Evolutionary conservation across 345 rosid species (phyloP).

Genomic region (Sonneratia alba): DNA sequence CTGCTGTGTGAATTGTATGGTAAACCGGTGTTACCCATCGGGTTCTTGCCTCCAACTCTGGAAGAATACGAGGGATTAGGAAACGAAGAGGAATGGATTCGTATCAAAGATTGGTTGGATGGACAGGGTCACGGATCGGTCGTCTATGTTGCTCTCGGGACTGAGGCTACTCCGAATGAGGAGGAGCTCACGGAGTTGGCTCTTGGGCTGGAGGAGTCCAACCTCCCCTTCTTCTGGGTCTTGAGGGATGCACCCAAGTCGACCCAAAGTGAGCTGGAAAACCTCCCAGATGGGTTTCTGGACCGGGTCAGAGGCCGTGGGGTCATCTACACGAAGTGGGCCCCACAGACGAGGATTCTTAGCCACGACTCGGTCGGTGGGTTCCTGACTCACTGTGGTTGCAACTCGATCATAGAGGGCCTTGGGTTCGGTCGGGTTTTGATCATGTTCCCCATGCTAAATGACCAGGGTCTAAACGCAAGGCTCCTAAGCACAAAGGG

Average conservation of each 20-base stretch:
- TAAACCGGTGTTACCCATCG: slow-evolving; percentile 40
- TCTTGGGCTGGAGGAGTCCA: slow-evolving; percentile 28
- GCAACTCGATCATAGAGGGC: slow-evolving; percentile 23
- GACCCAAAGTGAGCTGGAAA: slow-evolving; percentile 13
- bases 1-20: slow-evolving; percentile 18
- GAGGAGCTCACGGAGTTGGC: slow-evolving; percentile 24
- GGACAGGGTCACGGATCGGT: slow-evolving; percentile 10
- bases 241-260: slow-evolving; percentile 15
- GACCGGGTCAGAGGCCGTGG: slow-evolving; percentile 25
- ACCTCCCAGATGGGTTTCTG: slow-evolving; percentile 25
- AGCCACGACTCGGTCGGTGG: slow-evolving; percentile 28
- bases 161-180: slow-evolving; percentile 22
- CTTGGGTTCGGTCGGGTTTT: slow-evolving; percentile 13
- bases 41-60: slow-evolving; percentile 29
- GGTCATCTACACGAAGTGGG: slow-evolving; percentile 26
- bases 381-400: slow-evolving; percentile 26
- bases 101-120: slow-evolving; percentile 27
- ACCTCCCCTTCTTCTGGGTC: slow-evolving; percentile 36
- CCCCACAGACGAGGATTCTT: slow-evolving; percentile 27
- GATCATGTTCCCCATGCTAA: slow-evolving; percentile 9
- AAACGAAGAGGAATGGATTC: slow-evolving; percentile 9
- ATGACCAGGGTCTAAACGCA: slow-evolving; percentile 30
- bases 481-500: slow-evolving; percentile 18
- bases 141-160: slow-evolving; percentile 30
- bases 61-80: slow-evolving; percentile 10